phyloP scores from a whole-genome alignment of 148 eudicot genomes.

The Vaccinium vitisidaea region DNA sequence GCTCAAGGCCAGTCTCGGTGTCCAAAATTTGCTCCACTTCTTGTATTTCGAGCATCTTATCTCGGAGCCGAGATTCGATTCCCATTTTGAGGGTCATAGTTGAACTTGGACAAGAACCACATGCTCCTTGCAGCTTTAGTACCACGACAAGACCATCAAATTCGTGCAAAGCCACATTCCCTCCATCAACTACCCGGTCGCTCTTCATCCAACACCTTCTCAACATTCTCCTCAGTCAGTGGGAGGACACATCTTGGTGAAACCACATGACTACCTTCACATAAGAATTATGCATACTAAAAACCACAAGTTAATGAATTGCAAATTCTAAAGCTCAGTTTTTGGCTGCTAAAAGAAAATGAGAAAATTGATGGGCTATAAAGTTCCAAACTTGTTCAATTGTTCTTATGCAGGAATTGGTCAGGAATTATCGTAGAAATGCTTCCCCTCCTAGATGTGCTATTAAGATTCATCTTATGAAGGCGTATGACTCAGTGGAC shows the following conservation, averaged over 20 bases:
- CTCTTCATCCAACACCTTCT: slow-evolving; percentile 87
- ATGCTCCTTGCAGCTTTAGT: slow-evolving; percentile 89
- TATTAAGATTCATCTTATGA: no score
- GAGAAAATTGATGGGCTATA: neutral
- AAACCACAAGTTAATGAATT: neutral
- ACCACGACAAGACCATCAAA: slow-evolving; percentile 91
- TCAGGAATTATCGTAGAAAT: no score
- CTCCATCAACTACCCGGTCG: slow-evolving; percentile 97
- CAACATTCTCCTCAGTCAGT: slow-evolving; percentile 86
- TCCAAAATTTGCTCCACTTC: slow-evolving; percentile 84
- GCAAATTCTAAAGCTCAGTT: neutral
- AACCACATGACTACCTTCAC: slow-evolving; percentile 34
- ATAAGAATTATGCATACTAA: slow-evolving; percentile 4
- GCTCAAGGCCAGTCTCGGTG: slow-evolving; percentile 85
- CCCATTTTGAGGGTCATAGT: slow-evolving; percentile 91
- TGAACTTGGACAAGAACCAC: slow-evolving; percentile 98
- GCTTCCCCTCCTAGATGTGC: no score
- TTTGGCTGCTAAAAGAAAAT: neutral
- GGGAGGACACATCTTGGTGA: slow-evolving; percentile 73
- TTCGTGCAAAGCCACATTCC: slow-evolving; percentile 86
- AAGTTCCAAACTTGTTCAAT: neutral
- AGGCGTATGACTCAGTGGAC: no score
- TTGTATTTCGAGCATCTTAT: slow-evolving; percentile 89
- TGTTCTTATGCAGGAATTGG: neutral
- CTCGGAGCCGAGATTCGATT: slow-evolving; percentile 73